These are phyloP conservation scores for Metschnikowia shivogae DNA, from an alignment of 805 yeast species.

Conservation along the genomic window DNA sequence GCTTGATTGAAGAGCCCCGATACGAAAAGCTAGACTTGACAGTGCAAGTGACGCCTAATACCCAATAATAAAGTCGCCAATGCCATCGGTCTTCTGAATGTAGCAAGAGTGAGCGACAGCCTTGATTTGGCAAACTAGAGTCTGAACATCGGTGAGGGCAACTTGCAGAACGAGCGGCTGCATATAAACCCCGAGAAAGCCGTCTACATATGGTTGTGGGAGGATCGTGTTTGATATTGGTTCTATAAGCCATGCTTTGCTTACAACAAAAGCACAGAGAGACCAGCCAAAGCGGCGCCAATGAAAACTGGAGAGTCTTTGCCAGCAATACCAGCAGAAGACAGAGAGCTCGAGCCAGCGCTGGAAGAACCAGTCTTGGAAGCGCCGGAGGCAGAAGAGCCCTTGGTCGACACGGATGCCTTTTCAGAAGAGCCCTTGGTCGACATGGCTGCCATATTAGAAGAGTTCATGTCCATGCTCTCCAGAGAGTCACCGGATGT, in stretches of 20 bases:
- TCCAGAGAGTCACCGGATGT: background rate
- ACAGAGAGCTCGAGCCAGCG: slow-evolving; percentile 1
- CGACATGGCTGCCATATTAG: background rate
- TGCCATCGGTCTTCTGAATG: no score
- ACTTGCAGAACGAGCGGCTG: no score
- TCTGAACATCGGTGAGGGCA: no score
- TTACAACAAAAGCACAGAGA: slow-evolving; percentile 13
- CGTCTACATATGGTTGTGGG: no score
- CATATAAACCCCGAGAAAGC: no score
- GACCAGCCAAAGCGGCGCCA: slow-evolving; percentile 14
- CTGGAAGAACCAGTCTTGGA: background rate
- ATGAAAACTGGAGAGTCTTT: slow-evolving; percentile 8
- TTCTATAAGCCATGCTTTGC: background rate
- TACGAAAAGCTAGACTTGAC: no score
- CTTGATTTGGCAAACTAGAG: no score
- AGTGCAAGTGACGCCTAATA: no score
- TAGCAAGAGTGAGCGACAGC: background rate
- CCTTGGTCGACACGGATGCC: no score
- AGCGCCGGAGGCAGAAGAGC: background rate
- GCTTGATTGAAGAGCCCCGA: slow-evolving; percentile 10
- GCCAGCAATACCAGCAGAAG: slow-evolving; percentile 8
- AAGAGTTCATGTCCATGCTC: background rate
- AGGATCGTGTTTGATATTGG: no score
- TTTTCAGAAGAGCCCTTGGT: background rate
- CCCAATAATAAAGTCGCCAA: no score